Evolutionary conservation across 805 yeast species (phyloP).

Genomic region (Zygosaccharomyces lentus): DNA sequence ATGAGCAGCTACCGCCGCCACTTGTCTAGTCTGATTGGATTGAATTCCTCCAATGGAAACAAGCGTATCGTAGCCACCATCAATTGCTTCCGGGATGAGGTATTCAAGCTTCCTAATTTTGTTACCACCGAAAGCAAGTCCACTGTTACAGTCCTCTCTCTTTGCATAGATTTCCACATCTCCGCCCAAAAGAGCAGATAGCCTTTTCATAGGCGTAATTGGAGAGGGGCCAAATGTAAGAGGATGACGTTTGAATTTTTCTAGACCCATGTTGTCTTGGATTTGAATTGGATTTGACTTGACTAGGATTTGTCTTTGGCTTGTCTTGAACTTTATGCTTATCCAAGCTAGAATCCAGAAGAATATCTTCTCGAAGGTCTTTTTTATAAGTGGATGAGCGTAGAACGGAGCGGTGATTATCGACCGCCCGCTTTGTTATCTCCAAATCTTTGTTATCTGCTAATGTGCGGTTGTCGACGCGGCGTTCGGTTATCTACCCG

Average conservation of each 20-base stretch:
- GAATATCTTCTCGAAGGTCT: too few species aligned
- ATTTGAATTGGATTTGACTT: too few species aligned
- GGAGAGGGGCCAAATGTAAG: conserved; percentile 37
- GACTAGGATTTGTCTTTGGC: too few species aligned
- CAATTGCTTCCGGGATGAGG: conserved; percentile 35
- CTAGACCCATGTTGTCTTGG: too few species aligned
- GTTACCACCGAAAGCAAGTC: conserved; percentile 37
- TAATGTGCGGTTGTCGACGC: too few species aligned
- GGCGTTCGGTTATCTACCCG: too few species aligned
- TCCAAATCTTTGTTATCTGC: too few species aligned
- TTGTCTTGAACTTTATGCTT: too few species aligned
- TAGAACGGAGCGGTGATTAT: too few species aligned
- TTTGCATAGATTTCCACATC: conserved; percentile 36
- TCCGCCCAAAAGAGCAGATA: conserved; percentile 30
- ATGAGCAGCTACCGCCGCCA: conserved; percentile 38
- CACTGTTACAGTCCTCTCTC: conserved; percentile 37
- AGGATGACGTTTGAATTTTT: conserved; percentile 24
- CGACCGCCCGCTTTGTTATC: too few species aligned
- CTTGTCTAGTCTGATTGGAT: conserved; percentile 37
- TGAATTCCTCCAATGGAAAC: conserved; percentile 38
- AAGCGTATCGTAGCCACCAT: conserved; percentile 35
- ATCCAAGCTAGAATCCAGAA: too few species aligned
- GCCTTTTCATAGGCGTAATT: conserved; percentile 32
- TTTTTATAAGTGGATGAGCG: too few species aligned
- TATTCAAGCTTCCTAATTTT: conserved; percentile 35